Evolutionary conservation across 768 basidiomycete species (phyloP).

Genomic region (Mycena maculata): DNA sequence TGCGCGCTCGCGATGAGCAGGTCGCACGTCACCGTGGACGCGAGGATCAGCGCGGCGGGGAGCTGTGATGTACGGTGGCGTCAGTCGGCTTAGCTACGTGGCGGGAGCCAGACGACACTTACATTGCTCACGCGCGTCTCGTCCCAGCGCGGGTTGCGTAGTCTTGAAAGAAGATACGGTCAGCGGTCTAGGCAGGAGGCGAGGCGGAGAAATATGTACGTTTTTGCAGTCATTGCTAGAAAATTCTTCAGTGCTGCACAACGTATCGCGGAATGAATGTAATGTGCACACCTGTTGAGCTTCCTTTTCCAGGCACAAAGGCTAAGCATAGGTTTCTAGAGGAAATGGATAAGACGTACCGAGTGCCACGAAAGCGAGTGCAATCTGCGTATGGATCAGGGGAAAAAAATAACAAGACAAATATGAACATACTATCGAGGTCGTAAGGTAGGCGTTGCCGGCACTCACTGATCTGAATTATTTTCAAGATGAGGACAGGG

Average conservation of each 20-base stretch:
- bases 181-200: not conserved
- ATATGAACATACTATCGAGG: conserved; percentile 39
- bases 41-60: conserved; percentile 46
- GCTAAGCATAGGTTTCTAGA: not conserved
- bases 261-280: not conserved
- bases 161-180: conserved; percentile 27
- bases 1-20: conserved; percentile 48
- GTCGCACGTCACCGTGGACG: conserved; percentile 48
- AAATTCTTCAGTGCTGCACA: not conserved
- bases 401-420: not conserved
- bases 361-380: conserved; percentile 27
- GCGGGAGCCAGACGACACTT: conserved; percentile 17
- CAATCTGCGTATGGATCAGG: not conserved
- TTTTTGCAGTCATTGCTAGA: conserved; percentile 48
- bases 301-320: conserved; percentile 8
- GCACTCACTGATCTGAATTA: conserved; percentile 43
- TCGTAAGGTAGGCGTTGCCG: conserved; percentile 42
- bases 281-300: conserved; percentile 20
- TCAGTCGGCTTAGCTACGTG: not conserved
- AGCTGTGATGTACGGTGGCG: conserved; percentile 33
- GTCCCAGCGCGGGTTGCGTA: conserved; percentile 47
- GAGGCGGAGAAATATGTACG: conserved; percentile 31
- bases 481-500: not conserved
- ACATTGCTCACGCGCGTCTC: conserved; percentile 47
- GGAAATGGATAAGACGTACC: not conserved